These are phyloP conservation scores for Cryptococcus sp. DNA, from an alignment of 1,284 basidiomycete genomes.

Conservation along the genomic window DNA sequence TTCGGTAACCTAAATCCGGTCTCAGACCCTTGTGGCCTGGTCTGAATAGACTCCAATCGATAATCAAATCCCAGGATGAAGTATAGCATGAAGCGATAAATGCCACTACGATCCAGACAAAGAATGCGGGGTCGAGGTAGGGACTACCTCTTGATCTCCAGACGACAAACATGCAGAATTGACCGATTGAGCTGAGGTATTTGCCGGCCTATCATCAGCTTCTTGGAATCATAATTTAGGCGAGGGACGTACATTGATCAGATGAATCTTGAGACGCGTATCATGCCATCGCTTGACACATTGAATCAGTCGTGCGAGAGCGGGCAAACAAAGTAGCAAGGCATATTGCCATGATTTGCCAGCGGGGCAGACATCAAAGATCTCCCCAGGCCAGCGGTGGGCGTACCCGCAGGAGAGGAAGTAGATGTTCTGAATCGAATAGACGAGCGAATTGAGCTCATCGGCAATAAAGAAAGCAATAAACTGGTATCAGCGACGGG, in stretches of 20 bases:
- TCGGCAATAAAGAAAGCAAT: slow-evolving; percentile 56
- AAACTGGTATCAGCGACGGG: slow-evolving; percentile 14
- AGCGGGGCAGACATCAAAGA: slow-evolving; percentile 63
- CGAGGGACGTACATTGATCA: slow-evolving; percentile 67
- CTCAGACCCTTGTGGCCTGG: slow-evolving; percentile 66
- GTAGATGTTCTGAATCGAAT: slow-evolving; percentile 67
- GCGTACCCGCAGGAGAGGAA: slow-evolving; percentile 42
- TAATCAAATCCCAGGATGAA: slow-evolving; percentile 64
- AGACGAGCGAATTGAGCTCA: slow-evolving; percentile 63
- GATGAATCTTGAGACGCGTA: slow-evolving; percentile 66
- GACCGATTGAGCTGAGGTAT: slow-evolving; percentile 64
- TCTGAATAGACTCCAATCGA: slow-evolving; percentile 61
- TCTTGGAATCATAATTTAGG: too few relatives aligned
- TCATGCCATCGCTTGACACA: slow-evolving; percentile 81
- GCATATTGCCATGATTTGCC: slow-evolving; percentile 55
- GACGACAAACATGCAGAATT: slow-evolving; percentile 62
- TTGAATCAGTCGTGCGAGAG: slow-evolving; percentile 70
- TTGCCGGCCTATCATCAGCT: slow-evolving; percentile 62
- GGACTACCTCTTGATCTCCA: slow-evolving; percentile 66
- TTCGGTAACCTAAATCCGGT: slow-evolving; percentile 67
- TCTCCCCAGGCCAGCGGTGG: slow-evolving; percentile 35
- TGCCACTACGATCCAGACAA: slow-evolving; percentile 61
- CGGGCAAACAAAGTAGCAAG: slow-evolving; percentile 48
- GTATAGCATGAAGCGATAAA: slow-evolving; percentile 67
- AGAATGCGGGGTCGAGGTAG: slow-evolving; percentile 53